These are phyloP conservation scores for Uromyces viciae-fabae DNA, from an alignment of 1,284 basidiomycete genomes.

Conservation along the genomic window DNA sequence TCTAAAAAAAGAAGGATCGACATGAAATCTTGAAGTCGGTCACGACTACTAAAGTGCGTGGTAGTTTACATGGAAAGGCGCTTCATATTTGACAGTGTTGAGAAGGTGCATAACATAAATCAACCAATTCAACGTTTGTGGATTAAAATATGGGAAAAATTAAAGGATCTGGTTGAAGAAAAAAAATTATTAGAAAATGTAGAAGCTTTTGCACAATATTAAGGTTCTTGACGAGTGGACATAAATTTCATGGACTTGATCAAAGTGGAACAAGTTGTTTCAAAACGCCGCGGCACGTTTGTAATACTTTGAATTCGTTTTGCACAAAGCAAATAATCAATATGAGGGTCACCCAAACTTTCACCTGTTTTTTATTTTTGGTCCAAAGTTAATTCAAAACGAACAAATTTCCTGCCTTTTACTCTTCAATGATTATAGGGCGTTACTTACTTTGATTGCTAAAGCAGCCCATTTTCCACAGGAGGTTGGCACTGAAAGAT, in stretches of 20 bases:
- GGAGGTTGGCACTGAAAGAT: conserved; percentile 8
- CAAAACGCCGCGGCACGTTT: not conserved
- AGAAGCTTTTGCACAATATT: not conserved
- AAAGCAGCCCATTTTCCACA: conserved; percentile 22
- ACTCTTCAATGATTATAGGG: not conserved
- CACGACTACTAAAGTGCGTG: conserved; percentile 8
- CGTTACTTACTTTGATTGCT: conserved; percentile 24
- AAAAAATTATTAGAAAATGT: not conserved
- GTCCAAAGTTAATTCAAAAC: not conserved
- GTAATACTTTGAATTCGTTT: not conserved
- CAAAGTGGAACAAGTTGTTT: not conserved
- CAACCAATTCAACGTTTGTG: not conserved
- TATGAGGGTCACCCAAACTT: conserved; percentile 16
- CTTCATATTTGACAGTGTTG: conserved; percentile 1
- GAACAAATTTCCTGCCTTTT: not conserved
- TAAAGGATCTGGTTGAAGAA: not conserved
- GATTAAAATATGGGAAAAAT: not conserved
- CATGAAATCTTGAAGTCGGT: not conserved
- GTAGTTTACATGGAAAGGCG: not conserved
- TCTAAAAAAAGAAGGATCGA: conserved; percentile 6
- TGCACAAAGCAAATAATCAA: conserved; percentile 16
- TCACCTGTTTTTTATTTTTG: not conserved
- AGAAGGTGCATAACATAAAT: not conserved
- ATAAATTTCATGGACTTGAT: not conserved
- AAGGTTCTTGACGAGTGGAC: not conserved